Base-by-base conservation (phyloP, 73 alveolate genomes). In the Paramecium primaurelia region DNA sequence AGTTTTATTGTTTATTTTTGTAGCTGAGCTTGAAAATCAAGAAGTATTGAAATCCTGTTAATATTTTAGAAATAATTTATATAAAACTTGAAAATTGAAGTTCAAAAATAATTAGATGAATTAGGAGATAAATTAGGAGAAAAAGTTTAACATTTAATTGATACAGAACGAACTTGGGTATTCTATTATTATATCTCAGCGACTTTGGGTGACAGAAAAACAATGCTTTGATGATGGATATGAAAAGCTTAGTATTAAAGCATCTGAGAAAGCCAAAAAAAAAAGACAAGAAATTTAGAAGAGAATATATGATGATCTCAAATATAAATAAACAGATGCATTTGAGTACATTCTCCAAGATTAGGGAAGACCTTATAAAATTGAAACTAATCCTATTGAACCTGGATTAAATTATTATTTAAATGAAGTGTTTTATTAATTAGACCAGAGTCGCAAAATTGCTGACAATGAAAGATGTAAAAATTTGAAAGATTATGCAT, bases 371-470 rank as follows among this genome's bases (percentile, higher is more conserved):
- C 84, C 84, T 25, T 80, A 45, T 49, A 80, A 80, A 47, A 25
- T 80, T 8, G 75, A 49, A 26, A 80, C 91, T 26, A 47, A 80
- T 42, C 64, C 91, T 45, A 80, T 80, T 80, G 91, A 80, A 80
- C 77, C 91, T 80, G 91, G 91, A 44, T 28, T 80, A 26, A 80
- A 80, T 80, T 80, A 80, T 49, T 80, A 80, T 25, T 49, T 80
- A 26, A 80, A 80, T 80, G 91, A 80, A 45, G 91, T 80, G 36
- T 38, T 80, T 26, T 45, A 22, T 45, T 80, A 80, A 47, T 32
- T 40, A 25, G 91, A 80, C 20, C 75, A 30, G 20, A 80, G 22
- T 49, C 14, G 45, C 2, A 20, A 36, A 28, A 47, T 80, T 25
- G 44, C 91, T 25, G 91, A 80, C 8, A 26, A 28, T 11, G 91